These are phyloP conservation scores for Beta lomatogona DNA, from an alignment of 179 eudicot species.

Conservation along the genomic window DNA sequence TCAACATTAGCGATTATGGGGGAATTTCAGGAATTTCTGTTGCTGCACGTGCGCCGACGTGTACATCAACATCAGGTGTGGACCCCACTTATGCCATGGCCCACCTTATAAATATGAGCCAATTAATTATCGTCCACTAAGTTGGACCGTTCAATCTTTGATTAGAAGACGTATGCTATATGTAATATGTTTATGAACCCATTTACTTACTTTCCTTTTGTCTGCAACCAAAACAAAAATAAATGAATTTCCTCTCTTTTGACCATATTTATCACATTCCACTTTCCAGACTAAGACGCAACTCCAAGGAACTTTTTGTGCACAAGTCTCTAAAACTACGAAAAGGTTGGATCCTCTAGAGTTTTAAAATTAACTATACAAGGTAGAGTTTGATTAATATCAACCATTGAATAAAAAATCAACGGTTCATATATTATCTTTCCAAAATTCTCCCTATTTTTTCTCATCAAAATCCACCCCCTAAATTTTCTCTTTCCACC, in stretches of 20 bases:
- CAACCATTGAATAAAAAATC: no score
- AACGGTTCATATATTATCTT: no score
- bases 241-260: background rate
- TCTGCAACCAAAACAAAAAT: no score
- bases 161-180: background rate
- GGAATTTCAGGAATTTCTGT: slow-evolving; percentile 1
- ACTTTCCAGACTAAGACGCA: background rate
- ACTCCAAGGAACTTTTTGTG: background rate
- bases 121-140: slow-evolving; percentile 7
- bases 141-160: slow-evolving; percentile 17
- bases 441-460: no score
- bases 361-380: no score
- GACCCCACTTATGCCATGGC: background rate
- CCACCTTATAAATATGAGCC: background rate
- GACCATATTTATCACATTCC: slow-evolving; percentile 23
- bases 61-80: slow-evolving; percentile 5
- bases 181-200: no score
- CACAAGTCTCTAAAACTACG: no score
- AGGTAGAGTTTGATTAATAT: no score
- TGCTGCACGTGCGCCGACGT: slow-evolving; percentile 31
- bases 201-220: background rate
- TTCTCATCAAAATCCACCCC: no score
- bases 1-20: background rate
- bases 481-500: no score
- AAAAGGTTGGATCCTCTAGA: no score